phyloP scores from a whole-genome alignment of 108 stramenopile species.

The Stephanodiscus triporus region DNA sequence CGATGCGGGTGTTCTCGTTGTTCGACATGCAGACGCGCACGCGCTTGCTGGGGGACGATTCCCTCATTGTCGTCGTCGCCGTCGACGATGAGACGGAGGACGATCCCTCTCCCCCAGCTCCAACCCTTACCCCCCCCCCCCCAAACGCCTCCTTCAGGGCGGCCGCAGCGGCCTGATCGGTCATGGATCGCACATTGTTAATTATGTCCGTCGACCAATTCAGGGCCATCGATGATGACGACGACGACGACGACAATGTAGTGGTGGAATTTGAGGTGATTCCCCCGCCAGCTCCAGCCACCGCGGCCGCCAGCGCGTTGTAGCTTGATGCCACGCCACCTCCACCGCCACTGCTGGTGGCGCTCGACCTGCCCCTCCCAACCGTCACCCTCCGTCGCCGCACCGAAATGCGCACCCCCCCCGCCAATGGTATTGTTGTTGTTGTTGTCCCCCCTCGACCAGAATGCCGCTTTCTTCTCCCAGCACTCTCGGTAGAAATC shows the following conservation, averaged over 20 bases:
- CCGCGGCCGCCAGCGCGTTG: conserved; percentile 23
- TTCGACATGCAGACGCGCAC: conserved; percentile 93
- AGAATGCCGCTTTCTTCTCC: conserved; percentile 84
- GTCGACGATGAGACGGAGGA: conserved; percentile 10
- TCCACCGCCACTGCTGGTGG: no score
- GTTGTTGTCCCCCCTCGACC: conserved; percentile 78
- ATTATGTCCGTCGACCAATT: background rate
- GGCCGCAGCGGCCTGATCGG: conserved; percentile 6
- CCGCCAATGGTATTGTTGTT: background rate
- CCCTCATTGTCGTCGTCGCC: background rate
- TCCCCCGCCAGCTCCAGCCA: conserved; percentile 2
- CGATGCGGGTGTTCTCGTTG: conserved; percentile 92
- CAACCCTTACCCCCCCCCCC: background rate
- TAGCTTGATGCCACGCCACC: conserved; percentile 3
- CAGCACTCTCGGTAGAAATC: conserved; percentile 7
- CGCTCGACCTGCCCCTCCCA: background rate
- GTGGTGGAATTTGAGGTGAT: background rate
- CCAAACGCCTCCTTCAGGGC: conserved; percentile 21
- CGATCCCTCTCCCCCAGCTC: conserved; percentile 6
- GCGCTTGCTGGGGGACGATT: conserved; percentile 65
- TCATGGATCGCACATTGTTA: conserved; percentile 15
- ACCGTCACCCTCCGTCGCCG: background rate
- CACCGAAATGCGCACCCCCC: conserved; percentile 1
- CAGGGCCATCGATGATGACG: background rate
- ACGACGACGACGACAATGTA: background rate